Evolutionary conservation across 768 basidiomycete species (phyloP), one percentile per base, ranked within the genome.

Genomic region (Leccinum broughii): DNA sequence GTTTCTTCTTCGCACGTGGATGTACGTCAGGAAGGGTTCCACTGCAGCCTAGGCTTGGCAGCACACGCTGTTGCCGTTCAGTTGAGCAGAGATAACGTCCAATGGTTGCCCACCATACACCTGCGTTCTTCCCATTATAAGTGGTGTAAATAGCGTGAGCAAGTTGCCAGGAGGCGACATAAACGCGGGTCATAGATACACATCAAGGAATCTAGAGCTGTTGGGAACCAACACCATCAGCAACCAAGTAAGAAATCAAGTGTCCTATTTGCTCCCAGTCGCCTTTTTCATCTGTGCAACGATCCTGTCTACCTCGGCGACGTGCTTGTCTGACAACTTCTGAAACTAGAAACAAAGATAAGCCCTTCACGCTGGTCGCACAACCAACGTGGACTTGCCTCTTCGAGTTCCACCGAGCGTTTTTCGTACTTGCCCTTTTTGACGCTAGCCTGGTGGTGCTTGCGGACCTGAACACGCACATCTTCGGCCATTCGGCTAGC

Each of bases 401-500:
- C 88, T 41, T 89, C 83, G n/a, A 86, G 55, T 61, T 90, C 90
- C 9, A 85, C 66, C 0, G 88, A 87, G 64, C 82, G 87, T 65
- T 90, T 92, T 56, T 78, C 81, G 64, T 83, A 88, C 66, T 85
- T 86, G 37, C 87, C 86, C 53, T 82, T 84, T 70, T 91, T 92
- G 34, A 89, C 57, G 65, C 85, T 85, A 1, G 81, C 73, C 54
- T 86, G 81, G 59, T 87, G 86, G n/a, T 83, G 81, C 63, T 87
- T 87, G 48, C 92, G 87, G 20, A 93, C 79, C 62, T 90, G 90
- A 15, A 86, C 80, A 10, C 90, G 88, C 2, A 85, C 80, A 13
- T 91, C 90, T 70, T 94, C 92, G 1, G 89, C 85, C 68, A 86
- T 82, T 26, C 85, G 84, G 39, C 81, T 79, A 0, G 88, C 85